Base-by-base conservation (phyloP, 306 rosid species). In the Datisca glomerata region DNA sequence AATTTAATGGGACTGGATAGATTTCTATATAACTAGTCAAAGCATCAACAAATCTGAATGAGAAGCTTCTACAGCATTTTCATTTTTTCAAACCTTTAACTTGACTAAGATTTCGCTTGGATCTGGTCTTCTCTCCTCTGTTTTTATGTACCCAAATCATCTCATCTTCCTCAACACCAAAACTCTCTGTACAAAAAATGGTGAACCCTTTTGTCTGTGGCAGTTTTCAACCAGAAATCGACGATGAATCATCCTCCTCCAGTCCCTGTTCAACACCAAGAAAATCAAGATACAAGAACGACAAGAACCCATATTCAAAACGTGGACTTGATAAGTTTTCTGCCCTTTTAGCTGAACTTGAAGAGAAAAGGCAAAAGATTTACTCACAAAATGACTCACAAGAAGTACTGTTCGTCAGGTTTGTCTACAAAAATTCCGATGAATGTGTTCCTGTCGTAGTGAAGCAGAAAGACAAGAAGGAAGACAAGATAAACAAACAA, bases 281-380 rank as follows among this genome's bases (percentile, higher is more conserved):
- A 56, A 78, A 54, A 20, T 51, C 79, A 11, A 75, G 64, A 47
- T 65, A 7, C 1, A 65, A 52, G 51, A 59, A 49, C 36, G 64
- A 47, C 61, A 81, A 66, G 52, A 69, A 91, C 47, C 99, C 99
- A 0, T 91, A 73, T 46, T 55, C 99, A 5, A 51, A 52, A 6
- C 61, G 79, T 8, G 99, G 99, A 22, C 76, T 75, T 0, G 99
- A 91, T 49, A 85, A 80, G 21, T 91, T 91, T 53, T 80, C 99
- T 22, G 79, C 65, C 1, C 92, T 85, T 18, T 17, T 91, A 14
- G 76, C 80, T 3, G 96, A 91, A 60, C 92, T 91, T n/a, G 79
- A 85, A 16, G 71, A 78, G 47, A 78, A 55, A 45, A 69, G 87
- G 39, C 70, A 78, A 43, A 67, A 65, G 67, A 74, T 91, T 44